Base-by-base conservation (phyloP, 345 rosid genomes). In the Citrus australasica region DNA sequence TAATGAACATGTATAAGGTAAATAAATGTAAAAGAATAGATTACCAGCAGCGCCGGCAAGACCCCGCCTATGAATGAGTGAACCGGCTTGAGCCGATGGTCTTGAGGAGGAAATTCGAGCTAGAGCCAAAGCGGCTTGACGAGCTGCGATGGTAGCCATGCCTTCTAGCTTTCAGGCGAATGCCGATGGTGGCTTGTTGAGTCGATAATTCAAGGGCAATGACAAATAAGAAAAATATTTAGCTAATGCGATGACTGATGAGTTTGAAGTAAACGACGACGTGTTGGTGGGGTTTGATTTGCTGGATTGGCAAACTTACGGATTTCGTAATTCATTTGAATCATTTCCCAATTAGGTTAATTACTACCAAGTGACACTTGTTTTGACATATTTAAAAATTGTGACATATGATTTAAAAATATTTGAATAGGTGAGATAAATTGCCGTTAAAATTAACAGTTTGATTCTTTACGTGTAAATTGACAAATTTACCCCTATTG, bases 1-100 rank as follows among this genome's bases (percentile, higher is more conserved):
- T 48, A 78, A 74, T 65, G 46, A 51, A n/a, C 25, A 69, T 53
- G 73, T 38, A 37, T 59, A 42, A 68, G 69, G 64, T 73, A 7
- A 30, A 71, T 10, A 4, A 21, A 61, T 58, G 6, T 4, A 51
- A 32, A 55, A 13, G 60, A 40, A 16, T 32, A 19, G 53, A 78
- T 76, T 87, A 93, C 98, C 98, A 40, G 96, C 94, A 40, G 98
- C 92, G 79, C 93, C 91, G 73, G 97, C 91, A 16, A 92, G 86
- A 76, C 97, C 92, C 13, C 97, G 97, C 74, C 94, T 89, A 83
- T 91, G 92, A 78, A 83, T 40, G 56, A 90, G 80, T 64, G 87
- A 77, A 71, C 85, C 77, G 61, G 88, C 81, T 37, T 74, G 86
- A 37, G 83, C 60, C 2, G 86, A 58, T 2, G 80, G 7, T 0